phyloP scores from a whole-genome alignment of 768 basidiomycete species.

The Lactarius sp. region DNA sequence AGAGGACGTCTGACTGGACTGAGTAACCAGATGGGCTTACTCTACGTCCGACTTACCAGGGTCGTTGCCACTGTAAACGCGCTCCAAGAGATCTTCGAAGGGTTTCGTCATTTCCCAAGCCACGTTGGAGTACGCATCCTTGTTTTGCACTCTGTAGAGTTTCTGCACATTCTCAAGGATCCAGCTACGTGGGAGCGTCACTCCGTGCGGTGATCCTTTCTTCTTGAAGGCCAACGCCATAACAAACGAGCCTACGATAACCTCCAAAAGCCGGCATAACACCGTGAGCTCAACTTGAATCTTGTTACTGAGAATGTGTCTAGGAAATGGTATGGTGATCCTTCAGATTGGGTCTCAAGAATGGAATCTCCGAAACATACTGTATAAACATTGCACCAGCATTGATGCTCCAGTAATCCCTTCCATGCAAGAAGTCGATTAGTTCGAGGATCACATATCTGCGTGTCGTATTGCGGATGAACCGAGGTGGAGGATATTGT shows the following conservation, averaged over 20 bases:
- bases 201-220: background rate
- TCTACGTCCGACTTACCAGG: background rate
- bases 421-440: constrained; percentile 7
- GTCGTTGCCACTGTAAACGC: constrained; percentile 16
- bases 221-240: constrained; percentile 8
- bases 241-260: constrained; percentile 7
- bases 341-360: background rate
- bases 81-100: constrained; percentile 19
- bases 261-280: constrained; percentile 19
- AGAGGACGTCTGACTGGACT: background rate
- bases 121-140: background rate
- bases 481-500: background rate
- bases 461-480: background rate
- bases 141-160: constrained; percentile 12
- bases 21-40: background rate
- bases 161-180: constrained; percentile 16
- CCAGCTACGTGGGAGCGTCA: constrained; percentile 26
- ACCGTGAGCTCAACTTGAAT: constrained; percentile 10
- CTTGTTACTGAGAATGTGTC: constrained; percentile 9
- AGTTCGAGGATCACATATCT: constrained; percentile 11
- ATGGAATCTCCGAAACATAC: background rate
- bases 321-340: background rate
- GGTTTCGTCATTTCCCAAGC: background rate
- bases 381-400: constrained; percentile 10
- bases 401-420: background rate